phyloP scores from a whole-genome alignment of 179 eudicot species.

The Pouteria campechiana region DNA sequence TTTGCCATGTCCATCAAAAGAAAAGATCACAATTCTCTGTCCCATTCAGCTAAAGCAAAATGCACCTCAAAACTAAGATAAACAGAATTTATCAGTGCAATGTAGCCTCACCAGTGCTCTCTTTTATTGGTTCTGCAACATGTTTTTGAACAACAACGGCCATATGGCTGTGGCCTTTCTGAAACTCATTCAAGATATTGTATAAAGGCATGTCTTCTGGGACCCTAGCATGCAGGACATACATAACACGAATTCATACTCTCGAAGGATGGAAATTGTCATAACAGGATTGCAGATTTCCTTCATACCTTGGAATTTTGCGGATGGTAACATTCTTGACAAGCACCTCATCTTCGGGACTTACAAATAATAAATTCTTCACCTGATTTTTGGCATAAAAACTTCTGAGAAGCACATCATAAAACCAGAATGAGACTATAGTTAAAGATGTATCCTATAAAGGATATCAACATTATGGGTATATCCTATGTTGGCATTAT shows the following conservation, averaged over 20 bases:
- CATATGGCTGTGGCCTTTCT: constrained; percentile 98
- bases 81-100: too few species aligned
- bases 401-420: too few species aligned
- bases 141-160: constrained; percentile 78
- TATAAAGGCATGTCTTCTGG: constrained; percentile 72
- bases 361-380: constrained; percentile 72
- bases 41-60: too few species aligned
- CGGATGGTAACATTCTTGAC: constrained; percentile 95
- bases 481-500: too few species aligned
- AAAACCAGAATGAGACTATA: too few species aligned
- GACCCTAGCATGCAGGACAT: constrained; percentile 40
- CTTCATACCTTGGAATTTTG: constrained; percentile 75
- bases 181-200: constrained; percentile 96
- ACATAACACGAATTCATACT: neutral
- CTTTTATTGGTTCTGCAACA: constrained; percentile 15
- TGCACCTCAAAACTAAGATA: too few species aligned
- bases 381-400: too few species aligned
- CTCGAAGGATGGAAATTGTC: neutral
- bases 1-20: too few species aligned
- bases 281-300: neutral
- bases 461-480: too few species aligned
- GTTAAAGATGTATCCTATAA: too few species aligned
- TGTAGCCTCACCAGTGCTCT: constrained; percentile 15
- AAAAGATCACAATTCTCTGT: too few species aligned
- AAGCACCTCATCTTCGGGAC: constrained; percentile 72